phyloP scores from a whole-genome alignment of 257 asterid species.

The Sherardia arvensis region DNA sequence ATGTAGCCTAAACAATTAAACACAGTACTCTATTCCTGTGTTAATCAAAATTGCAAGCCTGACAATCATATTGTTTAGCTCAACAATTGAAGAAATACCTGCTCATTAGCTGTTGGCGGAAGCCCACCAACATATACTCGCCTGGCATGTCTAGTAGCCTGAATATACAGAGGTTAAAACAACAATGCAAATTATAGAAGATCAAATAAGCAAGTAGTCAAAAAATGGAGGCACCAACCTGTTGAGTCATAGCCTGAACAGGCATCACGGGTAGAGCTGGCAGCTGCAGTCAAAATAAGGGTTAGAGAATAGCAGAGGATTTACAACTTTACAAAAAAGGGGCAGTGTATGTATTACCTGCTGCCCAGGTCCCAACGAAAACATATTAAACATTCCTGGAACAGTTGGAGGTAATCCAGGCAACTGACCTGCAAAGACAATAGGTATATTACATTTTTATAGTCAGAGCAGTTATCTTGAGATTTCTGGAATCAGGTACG shows the following conservation, averaged over 20 bases:
- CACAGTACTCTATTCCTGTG: not conserved
- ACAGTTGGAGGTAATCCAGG: slow-evolving; percentile 54
- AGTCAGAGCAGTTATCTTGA: not conserved
- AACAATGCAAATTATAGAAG: slow-evolving; percentile 4
- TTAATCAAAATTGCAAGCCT: not conserved
- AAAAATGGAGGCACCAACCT: slow-evolving; percentile 33
- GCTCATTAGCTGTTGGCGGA: slow-evolving; percentile 92
- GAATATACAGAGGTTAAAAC: slow-evolving; percentile 22
- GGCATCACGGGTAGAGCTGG: slow-evolving; percentile 76
- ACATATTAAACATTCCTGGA: slow-evolving; percentile 78
- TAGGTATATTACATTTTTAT: slow-evolving; percentile 20
- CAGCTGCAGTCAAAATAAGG: slow-evolving; percentile 30
- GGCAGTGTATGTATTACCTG: slow-evolving; percentile 42
- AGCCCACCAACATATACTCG: slow-evolving; percentile 99
- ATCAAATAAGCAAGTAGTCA: not conserved
- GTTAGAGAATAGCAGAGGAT: slow-evolving; percentile 1
- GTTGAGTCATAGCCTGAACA: slow-evolving; percentile 97
- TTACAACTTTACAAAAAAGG: not conserved
- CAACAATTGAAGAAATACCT: slow-evolving; percentile 32
- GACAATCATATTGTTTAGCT: not conserved
- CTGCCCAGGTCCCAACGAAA: slow-evolving; percentile 73
- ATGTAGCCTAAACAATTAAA: not conserved
- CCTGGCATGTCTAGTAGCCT: slow-evolving; percentile 98
- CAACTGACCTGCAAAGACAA: slow-evolving; percentile 62
- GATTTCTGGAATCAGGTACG: not conserved